Evolutionary conservation across 2,329 filamentous ascomycete genomes (phyloP).

Genomic region (Paramyrothecium sp.): DNA sequence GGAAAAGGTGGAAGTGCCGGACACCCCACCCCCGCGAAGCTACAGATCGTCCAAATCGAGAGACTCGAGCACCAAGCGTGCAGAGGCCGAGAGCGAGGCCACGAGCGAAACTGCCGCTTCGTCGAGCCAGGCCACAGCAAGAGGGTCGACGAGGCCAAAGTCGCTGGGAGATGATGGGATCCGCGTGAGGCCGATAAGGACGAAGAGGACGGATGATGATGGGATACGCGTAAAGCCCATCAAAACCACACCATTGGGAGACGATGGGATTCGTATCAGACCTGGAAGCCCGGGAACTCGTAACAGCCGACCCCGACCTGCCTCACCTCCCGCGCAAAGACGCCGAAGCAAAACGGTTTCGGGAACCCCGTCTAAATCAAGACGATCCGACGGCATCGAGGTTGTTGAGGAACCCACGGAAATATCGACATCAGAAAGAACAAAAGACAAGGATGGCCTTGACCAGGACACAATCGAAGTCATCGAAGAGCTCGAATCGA

Average conservation of each 20-base stretch:
- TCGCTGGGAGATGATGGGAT: slow-evolving; percentile 38
- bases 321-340: slow-evolving; percentile 18
- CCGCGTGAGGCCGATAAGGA: slow-evolving; percentile 38
- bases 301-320: slow-evolving; percentile 15
- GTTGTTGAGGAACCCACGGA: slow-evolving; percentile 20
- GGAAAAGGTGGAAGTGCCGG: slow-evolving; percentile 49
- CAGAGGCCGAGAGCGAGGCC: slow-evolving; percentile 23
- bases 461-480: slow-evolving; percentile 24
- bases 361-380: slow-evolving; percentile 13
- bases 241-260: slow-evolving; percentile 12
- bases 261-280: slow-evolving; percentile 28
- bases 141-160: slow-evolving; percentile 9
- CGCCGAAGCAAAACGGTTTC: slow-evolving; percentile 25
- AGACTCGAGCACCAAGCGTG: slow-evolving; percentile 19
- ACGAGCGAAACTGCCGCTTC: slow-evolving; percentile 23
- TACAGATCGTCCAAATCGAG: slow-evolving; percentile 34
- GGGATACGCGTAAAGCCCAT: slow-evolving; percentile 30
- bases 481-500: slow-evolving; percentile 33
- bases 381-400: slow-evolving; percentile 24
- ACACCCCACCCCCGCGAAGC: slow-evolving; percentile 34
- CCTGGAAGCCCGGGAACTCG: slow-evolving; percentile 24
- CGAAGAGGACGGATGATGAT: slow-evolving; percentile 27
- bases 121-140: slow-evolving; percentile 23
- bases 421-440: slow-evolving; percentile 8
- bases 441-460: slow-evolving; percentile 8